These are phyloP conservation scores for Gymnopilus junonius DNA, from an alignment of 768 basidiomycete species.

Conservation along the genomic window DNA sequence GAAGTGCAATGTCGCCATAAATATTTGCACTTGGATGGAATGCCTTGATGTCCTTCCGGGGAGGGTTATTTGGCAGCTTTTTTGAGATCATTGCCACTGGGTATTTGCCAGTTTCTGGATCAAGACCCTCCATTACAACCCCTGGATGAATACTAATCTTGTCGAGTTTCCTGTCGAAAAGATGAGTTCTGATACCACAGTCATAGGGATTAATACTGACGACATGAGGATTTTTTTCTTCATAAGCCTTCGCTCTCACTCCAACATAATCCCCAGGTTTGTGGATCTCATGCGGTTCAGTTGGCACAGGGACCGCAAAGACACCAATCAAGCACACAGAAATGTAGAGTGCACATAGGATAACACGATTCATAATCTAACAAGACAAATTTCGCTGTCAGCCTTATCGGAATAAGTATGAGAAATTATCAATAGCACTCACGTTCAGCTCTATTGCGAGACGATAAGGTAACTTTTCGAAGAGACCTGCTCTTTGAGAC, in stretches of 20 bases:
- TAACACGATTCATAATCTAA: slow-evolving; percentile 3
- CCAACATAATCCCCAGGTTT: slow-evolving; percentile 22
- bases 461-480: neutral
- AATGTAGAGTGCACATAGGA: neutral
- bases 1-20: slow-evolving; percentile 23
- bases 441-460: neutral
- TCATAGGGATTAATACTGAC: neutral
- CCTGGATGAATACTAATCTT: slow-evolving; percentile 28
- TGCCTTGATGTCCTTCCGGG: slow-evolving; percentile 19
- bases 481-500: slow-evolving; percentile 13
- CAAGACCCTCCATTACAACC: slow-evolving; percentile 21
- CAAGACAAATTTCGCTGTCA: neutral
- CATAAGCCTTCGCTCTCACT: slow-evolving; percentile 20
- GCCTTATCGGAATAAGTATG: neutral
- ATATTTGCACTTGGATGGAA: slow-evolving; percentile 16
- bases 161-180: slow-evolving; percentile 3
- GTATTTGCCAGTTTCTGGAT: slow-evolving; percentile 18
- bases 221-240: slow-evolving; percentile 10
- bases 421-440: neutral
- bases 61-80: slow-evolving; percentile 25
- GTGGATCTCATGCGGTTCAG: neutral
- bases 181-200: neutral
- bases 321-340: neutral
- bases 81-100: slow-evolving; percentile 29
- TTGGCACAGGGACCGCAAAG: slow-evolving; percentile 3